phyloP scores from a whole-genome alignment of 75 land plant species.

The Larix kaempferi region DNA sequence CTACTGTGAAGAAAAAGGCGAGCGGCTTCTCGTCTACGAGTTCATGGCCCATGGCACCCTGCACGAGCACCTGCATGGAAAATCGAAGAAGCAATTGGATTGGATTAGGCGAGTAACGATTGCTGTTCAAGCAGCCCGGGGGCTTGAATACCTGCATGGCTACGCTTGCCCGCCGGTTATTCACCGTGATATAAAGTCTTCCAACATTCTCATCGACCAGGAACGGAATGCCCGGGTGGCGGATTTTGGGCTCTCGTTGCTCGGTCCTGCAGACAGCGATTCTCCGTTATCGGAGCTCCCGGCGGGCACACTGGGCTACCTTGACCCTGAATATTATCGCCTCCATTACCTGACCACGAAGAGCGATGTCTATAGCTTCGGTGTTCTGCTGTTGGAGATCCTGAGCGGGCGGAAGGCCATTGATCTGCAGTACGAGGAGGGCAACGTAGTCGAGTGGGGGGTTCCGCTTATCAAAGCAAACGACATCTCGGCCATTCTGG shows the following conservation, averaged over 20 bases:
- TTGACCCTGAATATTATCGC: constrained; percentile 87
- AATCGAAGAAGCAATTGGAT: constrained; percentile 47
- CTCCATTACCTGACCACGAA: constrained; percentile 89
- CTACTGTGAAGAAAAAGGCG: constrained; percentile 80
- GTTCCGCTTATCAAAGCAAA: constrained; percentile 78
- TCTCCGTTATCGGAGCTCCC: constrained; percentile 80
- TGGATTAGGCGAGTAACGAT: constrained; percentile 81
- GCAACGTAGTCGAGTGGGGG: constrained; percentile 86
- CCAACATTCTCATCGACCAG: constrained; percentile 90
- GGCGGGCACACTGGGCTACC: constrained; percentile 83
- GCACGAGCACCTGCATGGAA: constrained; percentile 78
- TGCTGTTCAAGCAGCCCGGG: constrained; percentile 94
- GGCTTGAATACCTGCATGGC: constrained; percentile 87
- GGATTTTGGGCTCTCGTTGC: constrained; percentile 78
- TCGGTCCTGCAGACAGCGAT: constrained; percentile 76
- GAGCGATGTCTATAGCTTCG: constrained; percentile 91
- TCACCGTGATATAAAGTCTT: constrained; percentile 86
- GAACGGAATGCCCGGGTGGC: constrained; percentile 82
- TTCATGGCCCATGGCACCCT: constrained; percentile 88
- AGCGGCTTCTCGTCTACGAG: constrained; percentile 87
- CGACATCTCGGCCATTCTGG: constrained; percentile 45
- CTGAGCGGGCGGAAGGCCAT: constrained; percentile 83
- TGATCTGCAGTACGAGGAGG: constrained; percentile 70
- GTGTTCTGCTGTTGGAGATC: constrained; percentile 78
- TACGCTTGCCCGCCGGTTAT: constrained; percentile 96